These are phyloP conservation scores for Akanthomyces uredinophilus DNA, from an alignment of 2,329 filamentous ascomycete species.

Conservation along the genomic window DNA sequence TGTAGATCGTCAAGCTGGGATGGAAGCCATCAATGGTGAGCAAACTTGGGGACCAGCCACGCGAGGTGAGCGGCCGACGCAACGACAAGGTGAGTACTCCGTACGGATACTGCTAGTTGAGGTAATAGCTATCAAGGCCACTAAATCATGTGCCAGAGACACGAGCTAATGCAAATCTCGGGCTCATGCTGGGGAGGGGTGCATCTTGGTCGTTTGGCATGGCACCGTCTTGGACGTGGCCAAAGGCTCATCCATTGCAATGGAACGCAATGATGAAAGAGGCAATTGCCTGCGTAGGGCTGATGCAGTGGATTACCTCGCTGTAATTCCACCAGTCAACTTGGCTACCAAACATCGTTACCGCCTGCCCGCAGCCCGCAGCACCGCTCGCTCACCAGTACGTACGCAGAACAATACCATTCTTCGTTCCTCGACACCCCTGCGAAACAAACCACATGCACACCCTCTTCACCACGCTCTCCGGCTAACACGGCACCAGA, in stretches of 20 bases:
- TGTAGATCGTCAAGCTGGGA: not conserved
- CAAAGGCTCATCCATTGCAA: too few species aligned
- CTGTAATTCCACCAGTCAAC: not conserved
- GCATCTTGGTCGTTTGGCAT: not conserved
- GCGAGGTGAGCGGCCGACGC: not conserved
- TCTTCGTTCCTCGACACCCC: not conserved
- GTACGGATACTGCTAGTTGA: too few species aligned
- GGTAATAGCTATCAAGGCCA: too few species aligned
- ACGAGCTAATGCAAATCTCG: not conserved
- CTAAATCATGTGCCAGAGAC: not conserved
- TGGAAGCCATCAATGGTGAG: not conserved
- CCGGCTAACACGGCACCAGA: slow-evolving; percentile 13
- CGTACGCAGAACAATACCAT: not conserved
- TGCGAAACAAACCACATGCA: not conserved
- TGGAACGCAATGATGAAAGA: too few species aligned
- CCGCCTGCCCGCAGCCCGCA: too few species aligned
- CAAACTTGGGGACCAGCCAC: not conserved
- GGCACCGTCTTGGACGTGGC: too few species aligned
- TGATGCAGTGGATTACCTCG: not conserved
- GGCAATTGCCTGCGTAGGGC: too few species aligned
- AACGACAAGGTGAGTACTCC: not conserved
- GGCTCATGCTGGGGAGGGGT: not conserved
- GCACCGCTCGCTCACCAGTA: too few species aligned
- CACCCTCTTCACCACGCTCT: not conserved
- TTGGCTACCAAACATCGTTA: not conserved